phyloP scores from a whole-genome alignment of 83 land plant genomes.

The Picea mariana region DNA sequence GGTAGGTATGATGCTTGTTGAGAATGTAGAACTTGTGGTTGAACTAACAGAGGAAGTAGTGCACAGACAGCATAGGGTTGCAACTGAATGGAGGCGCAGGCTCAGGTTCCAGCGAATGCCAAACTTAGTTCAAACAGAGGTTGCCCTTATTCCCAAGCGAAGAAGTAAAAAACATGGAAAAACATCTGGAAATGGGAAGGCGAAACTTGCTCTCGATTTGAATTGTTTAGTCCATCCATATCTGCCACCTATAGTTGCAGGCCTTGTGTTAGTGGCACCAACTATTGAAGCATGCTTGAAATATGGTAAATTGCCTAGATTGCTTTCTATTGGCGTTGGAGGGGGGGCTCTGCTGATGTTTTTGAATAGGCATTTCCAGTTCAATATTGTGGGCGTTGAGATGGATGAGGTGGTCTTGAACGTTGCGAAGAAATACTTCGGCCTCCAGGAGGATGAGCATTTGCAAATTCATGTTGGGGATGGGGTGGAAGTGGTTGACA shows the following conservation, averaged over 20 bases:
- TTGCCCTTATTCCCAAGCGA: constrained; percentile 26
- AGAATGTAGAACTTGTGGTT: constrained; percentile 52
- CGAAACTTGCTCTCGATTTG: constrained; percentile 16
- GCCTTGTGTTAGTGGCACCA: constrained; percentile 31
- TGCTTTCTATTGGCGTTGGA: constrained; percentile 63
- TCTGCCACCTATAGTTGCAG: constrained; percentile 65
- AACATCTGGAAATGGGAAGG: background rate
- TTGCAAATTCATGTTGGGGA: constrained; percentile 41
- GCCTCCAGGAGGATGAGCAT: constrained; percentile 34
- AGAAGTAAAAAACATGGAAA: background rate
- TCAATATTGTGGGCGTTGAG: constrained; percentile 59
- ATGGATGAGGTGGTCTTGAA: constrained; percentile 45
- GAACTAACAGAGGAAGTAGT: background rate
- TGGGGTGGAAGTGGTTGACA: constrained; percentile 40
- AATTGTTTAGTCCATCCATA: constrained; percentile 55
- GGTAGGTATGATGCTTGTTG: constrained; percentile 66
- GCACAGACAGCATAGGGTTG: background rate
- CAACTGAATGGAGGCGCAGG: constrained; percentile 41
- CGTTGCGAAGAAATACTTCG: constrained; percentile 52
- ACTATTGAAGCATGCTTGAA: constrained; percentile 15
- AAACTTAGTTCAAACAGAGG: constrained; percentile 68
- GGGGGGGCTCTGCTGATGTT: constrained; percentile 67
- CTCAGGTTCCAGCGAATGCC: constrained; percentile 68
- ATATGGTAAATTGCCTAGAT: constrained; percentile 26
- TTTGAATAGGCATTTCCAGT: constrained; percentile 33